These are phyloP conservation scores for Fomes fomentarius DNA, from an alignment of 1,284 basidiomycete genomes.

Conservation along the genomic window DNA sequence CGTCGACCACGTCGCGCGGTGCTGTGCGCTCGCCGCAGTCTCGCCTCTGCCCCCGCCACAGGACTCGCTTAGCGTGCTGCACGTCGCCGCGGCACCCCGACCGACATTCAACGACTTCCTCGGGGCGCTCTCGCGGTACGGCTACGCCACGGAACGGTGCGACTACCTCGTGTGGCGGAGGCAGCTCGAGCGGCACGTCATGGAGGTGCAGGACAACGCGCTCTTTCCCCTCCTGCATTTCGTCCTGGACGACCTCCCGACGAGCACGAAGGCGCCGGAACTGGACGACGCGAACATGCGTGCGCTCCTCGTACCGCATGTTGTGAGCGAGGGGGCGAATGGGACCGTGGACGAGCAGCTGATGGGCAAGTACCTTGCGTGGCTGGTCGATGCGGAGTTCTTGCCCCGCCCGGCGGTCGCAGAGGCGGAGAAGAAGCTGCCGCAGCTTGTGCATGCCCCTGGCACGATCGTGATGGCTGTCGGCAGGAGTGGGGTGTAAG, in stretches of 20 bases:
- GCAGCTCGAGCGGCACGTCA: slow-evolving; percentile 92
- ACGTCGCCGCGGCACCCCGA: slow-evolving; percentile 86
- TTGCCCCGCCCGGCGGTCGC: slow-evolving; percentile 63
- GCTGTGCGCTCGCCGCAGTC: slow-evolving; percentile 75
- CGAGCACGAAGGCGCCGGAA: slow-evolving; percentile 93
- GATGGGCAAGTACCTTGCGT: slow-evolving; percentile 92
- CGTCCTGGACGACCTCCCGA: slow-evolving; percentile 96
- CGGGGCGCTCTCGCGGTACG: slow-evolving; percentile 76
- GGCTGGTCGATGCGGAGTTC: slow-evolving; percentile 90
- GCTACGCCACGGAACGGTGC: slow-evolving; percentile 77
- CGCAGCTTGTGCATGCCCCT: slow-evolving; percentile 36
- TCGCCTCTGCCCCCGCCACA: slow-evolving; percentile 46
- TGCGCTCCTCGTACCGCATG: slow-evolving; percentile 58
- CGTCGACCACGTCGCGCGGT: slow-evolving; percentile 93
- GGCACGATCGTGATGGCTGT: slow-evolving; percentile 43
- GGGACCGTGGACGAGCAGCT: slow-evolving; percentile 78
- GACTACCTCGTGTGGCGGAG: slow-evolving; percentile 95
- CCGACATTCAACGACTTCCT: slow-evolving; percentile 93
- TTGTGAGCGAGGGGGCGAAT: slow-evolving; percentile 37
- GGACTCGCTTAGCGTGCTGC: slow-evolving; percentile 73
- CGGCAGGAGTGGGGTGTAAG: slow-evolving; percentile 46
- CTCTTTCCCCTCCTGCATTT: slow-evolving; percentile 97
- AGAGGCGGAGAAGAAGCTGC: slow-evolving; percentile 47
- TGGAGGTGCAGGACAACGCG: slow-evolving; percentile 94
- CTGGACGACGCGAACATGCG: slow-evolving; percentile 88